Evolutionary conservation across 306 rosid genomes (phyloP).

Genomic region (Fragaria iinumae): DNA sequence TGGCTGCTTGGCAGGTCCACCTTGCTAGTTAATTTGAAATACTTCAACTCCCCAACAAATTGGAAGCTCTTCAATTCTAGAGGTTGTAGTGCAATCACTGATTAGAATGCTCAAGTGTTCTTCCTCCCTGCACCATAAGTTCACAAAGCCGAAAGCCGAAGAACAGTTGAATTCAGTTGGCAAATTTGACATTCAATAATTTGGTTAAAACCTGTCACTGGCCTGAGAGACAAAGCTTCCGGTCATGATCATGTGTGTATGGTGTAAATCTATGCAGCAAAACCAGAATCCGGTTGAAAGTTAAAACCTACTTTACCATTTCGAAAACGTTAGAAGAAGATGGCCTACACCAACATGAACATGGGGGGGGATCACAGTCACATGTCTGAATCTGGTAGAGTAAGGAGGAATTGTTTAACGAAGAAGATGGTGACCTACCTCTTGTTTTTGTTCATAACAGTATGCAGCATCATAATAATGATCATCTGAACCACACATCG

Average conservation of each 20-base stretch:
- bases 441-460: constrained; percentile 12
- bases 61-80: background rate
- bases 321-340: background rate
- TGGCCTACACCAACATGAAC: constrained; percentile 17
- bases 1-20: constrained; percentile 2
- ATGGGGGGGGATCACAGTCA: constrained; percentile 6
- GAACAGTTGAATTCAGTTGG: background rate
- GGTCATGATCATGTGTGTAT: background rate
- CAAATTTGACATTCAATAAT: background rate
- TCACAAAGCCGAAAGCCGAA: background rate
- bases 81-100: background rate
- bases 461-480: background rate
- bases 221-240: background rate
- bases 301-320: constrained; percentile 2
- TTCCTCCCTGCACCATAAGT: background rate
- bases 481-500: constrained; percentile 6
- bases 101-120: background rate
- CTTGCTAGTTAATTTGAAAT: background rate
- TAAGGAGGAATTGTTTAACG: background rate
- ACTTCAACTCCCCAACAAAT: background rate
- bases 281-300: background rate
- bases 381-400: constrained; percentile 12
- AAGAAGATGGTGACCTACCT: constrained; percentile 14
- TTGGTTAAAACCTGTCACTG: constrained; percentile 14
- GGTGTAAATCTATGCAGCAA: constrained; percentile 10